Conservation (phyloP, 129 eudicot genomes). For the Ambrosia trifida region DNA sequence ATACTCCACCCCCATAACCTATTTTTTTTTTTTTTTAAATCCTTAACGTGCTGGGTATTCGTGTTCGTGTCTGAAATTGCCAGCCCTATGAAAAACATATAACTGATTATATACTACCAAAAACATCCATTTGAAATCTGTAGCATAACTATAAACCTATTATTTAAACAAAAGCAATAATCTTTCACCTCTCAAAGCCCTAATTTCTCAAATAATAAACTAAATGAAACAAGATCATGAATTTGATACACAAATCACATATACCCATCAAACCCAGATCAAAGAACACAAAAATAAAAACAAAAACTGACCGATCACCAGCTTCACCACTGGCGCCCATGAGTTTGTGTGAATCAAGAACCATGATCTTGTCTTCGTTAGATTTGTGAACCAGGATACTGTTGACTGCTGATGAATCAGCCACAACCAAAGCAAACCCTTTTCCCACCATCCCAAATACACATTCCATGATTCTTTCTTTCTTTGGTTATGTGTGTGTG, state of each 20-base stretch:
- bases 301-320: constrained; percentile 68
- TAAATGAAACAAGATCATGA: constrained; percentile 11
- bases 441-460: constrained; percentile 92
- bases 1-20: too few species aligned
- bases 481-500: not conserved
- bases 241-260: not conserved
- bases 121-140: not conserved
- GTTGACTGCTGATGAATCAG: constrained; percentile 93
- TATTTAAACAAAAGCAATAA: not conserved
- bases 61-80: too few species aligned
- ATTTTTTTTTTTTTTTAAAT: too few species aligned
- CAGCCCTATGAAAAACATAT: too few species aligned
- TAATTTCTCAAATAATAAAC: constrained; percentile 19
- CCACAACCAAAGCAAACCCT: constrained; percentile 82
- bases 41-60: too few species aligned
- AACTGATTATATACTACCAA: too few species aligned
- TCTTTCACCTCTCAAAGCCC: too few species aligned
- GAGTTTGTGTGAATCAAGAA: constrained; percentile 93
- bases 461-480: constrained; percentile 59
- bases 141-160: not conserved
- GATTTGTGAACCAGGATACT: constrained; percentile 94
- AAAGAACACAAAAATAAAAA: not conserved
- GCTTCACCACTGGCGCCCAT: constrained; percentile 98
- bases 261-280: constrained; percentile 5
- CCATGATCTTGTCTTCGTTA: constrained; percentile 90